Evolutionary conservation across 495 filamentous ascomycete species (phyloP).

Genomic region (Aspergillus saccharolyticus): DNA sequence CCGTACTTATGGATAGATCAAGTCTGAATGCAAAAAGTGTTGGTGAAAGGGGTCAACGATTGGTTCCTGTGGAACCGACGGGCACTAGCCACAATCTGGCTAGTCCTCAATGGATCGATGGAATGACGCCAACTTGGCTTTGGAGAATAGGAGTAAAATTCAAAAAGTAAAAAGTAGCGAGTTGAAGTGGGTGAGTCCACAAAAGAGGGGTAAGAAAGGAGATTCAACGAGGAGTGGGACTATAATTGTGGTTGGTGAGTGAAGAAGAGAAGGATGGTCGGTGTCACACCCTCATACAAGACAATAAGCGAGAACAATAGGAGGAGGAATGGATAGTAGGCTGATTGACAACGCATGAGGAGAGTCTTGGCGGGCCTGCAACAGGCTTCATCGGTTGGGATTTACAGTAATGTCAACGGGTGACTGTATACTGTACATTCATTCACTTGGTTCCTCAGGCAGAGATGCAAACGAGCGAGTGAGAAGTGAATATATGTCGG

Average conservation of each 20-base stretch:
- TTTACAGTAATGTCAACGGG: no score
- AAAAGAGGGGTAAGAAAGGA: not conserved
- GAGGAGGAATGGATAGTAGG: not conserved
- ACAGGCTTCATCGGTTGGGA: not conserved
- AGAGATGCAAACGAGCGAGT: not conserved
- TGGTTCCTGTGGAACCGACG: constrained; percentile 8
- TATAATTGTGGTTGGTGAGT: not conserved
- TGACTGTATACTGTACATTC: not conserved
- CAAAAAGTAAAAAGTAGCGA: not conserved
- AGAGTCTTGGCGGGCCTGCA: not conserved
- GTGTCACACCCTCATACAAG: not conserved
- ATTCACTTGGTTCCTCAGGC: not conserved
- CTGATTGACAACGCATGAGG: not conserved
- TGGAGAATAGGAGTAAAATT: not conserved
- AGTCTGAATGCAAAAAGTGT: no score
- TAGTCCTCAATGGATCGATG: not conserved
- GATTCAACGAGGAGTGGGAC: not conserved
- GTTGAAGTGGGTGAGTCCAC: not conserved
- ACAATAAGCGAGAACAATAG: not conserved
- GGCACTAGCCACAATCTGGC: constrained; percentile 4
- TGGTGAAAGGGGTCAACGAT: not conserved
- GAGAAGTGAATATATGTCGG: not conserved
- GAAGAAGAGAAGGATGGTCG: not conserved
- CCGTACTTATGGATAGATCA: no score
- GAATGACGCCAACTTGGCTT: not conserved